A percentile compares a stretch with the other conserved stretches of the same genome.
Conservation (phyloP, 306 rosid species). For the Bauhinia variegata region DNA sequence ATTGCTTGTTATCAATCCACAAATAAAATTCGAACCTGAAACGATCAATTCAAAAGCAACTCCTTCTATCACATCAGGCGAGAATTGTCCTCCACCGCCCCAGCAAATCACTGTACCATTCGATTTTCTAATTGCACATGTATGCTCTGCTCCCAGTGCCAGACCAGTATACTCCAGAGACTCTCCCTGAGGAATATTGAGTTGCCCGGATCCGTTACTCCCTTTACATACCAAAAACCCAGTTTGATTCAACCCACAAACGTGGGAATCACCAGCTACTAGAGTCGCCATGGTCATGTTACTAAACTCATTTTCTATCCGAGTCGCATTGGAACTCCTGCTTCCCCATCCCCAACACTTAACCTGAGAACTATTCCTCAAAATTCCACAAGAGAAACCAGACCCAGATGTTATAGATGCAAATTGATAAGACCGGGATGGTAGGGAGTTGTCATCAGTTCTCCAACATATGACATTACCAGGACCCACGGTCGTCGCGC, state of each 20-base stretch:
- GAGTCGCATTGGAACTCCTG: slow-evolving; percentile 47
- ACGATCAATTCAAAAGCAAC: slow-evolving; percentile 62
- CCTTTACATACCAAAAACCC: slow-evolving; percentile 73
- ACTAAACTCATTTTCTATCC: slow-evolving; percentile 50
- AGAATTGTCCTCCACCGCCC: slow-evolving; percentile 60
- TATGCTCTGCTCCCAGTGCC: slow-evolving; percentile 70
- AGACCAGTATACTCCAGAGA: slow-evolving; percentile 48
- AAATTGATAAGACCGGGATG: slow-evolving; percentile 46
- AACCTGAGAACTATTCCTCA: slow-evolving; percentile 30
- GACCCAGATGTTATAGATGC: slow-evolving; percentile 74
- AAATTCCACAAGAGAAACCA: slow-evolving; percentile 83
- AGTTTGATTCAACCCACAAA: slow-evolving; percentile 68
- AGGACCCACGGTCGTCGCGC: slow-evolving; percentile 53
- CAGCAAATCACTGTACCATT: slow-evolving; percentile 74
- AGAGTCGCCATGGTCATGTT: slow-evolving; percentile 61
- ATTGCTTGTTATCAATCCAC: slow-evolving; percentile 60
- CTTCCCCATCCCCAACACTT: slow-evolving; percentile 79
- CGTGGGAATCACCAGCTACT: slow-evolving; percentile 66
- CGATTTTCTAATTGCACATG: slow-evolving; percentile 60
- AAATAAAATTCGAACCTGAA: slow-evolving; percentile 73
- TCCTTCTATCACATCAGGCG: slow-evolving; percentile 25
- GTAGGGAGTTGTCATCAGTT: background rate
- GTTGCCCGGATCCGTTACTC: slow-evolving; percentile 57
- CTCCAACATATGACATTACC: slow-evolving; percentile 76
- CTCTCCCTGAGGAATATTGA: slow-evolving; percentile 47